Evolutionary conservation across 768 basidiomycete species (phyloP).

Genomic region (Neoboletus brunneissimus): DNA sequence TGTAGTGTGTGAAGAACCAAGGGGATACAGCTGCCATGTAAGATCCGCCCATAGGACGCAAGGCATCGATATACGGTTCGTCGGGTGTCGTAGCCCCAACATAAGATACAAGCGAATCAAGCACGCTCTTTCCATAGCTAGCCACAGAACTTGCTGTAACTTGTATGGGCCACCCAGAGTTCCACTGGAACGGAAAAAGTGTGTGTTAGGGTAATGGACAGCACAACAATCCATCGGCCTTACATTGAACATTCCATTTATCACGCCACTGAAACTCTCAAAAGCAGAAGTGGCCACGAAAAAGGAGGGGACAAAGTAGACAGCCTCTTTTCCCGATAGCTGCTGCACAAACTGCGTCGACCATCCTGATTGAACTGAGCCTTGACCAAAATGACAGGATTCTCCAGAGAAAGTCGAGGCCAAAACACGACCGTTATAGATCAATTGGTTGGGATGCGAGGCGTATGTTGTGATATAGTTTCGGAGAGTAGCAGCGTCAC

Average conservation of each 20-base stretch:
- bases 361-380: slow-evolving; percentile 54
- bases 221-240: slow-evolving; percentile 16
- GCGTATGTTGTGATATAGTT: slow-evolving; percentile 53
- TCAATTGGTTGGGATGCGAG: slow-evolving; percentile 58
- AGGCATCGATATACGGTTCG: slow-evolving; percentile 46
- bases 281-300: slow-evolving; percentile 56
- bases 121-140: slow-evolving; percentile 8
- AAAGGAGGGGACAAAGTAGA: slow-evolving; percentile 70
- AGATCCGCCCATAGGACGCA: slow-evolving; percentile 32
- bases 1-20: slow-evolving; percentile 81
- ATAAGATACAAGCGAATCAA: slow-evolving; percentile 32
- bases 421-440: slow-evolving; percentile 45
- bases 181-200: slow-evolving; percentile 52
- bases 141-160: slow-evolving; percentile 35
- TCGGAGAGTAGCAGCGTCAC: slow-evolving; percentile 50
- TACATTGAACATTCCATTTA: slow-evolving; percentile 63
- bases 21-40: slow-evolving; percentile 62
- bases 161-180: slow-evolving; percentile 74
- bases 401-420: slow-evolving; percentile 75
- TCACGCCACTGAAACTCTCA: slow-evolving; percentile 43
- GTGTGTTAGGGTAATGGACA: slow-evolving; percentile 11
- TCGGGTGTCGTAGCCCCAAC: slow-evolving; percentile 55
- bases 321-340: slow-evolving; percentile 41
- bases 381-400: slow-evolving; percentile 62
- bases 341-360: slow-evolving; percentile 47